phyloP scores from a whole-genome alignment of 2,329 filamentous ascomycete species.

The Hypoxylon sp. region DNA sequence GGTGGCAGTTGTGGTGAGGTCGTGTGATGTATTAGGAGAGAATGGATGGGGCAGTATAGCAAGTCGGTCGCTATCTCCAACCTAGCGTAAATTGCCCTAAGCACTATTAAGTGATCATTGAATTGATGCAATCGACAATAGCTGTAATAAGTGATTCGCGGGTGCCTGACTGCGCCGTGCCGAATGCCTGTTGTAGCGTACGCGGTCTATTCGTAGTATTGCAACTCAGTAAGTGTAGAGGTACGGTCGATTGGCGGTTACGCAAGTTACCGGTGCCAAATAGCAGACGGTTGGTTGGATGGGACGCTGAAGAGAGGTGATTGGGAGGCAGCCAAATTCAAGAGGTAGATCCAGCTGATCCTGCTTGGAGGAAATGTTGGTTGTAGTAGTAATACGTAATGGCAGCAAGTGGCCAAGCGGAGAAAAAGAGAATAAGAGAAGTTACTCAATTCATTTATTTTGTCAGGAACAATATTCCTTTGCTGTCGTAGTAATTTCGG shows the following conservation, averaged over 20 bases:
- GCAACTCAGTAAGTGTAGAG: conserved; percentile 26
- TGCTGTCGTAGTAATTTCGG: conserved; percentile 38
- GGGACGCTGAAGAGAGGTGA: conserved; percentile 29
- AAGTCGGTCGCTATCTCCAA: conserved; percentile 40
- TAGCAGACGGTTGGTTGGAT: conserved; percentile 35
- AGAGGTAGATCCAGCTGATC: conserved; percentile 32
- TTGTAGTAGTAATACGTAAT: conserved; percentile 27
- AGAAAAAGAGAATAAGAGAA: conserved; percentile 12
- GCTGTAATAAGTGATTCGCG: conserved; percentile 17
- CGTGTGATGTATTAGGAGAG: conserved; percentile 38
- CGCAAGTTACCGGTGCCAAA: conserved; percentile 33
- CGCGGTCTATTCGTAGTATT: conserved; percentile 31
- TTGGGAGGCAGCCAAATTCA: conserved; percentile 38
- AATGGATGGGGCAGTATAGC: conserved; percentile 27
- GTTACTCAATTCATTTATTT: conserved; percentile 23
- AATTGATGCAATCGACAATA: conserved; percentile 33
- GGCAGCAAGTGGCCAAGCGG: conserved; percentile 18
- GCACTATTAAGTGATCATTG: conserved; percentile 38
- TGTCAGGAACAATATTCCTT: conserved; percentile 9
- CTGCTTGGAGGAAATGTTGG: conserved; percentile 33
- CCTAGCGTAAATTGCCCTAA: conserved; percentile 24
- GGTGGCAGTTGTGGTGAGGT: conserved; percentile 49
- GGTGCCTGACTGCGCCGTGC: conserved; percentile 27
- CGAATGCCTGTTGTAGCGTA: conserved; percentile 22
- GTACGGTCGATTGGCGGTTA: conserved; percentile 43